Evolutionary conservation across 2,329 filamentous ascomycete species (phyloP).

Genomic region (Didymella lethalis): DNA sequence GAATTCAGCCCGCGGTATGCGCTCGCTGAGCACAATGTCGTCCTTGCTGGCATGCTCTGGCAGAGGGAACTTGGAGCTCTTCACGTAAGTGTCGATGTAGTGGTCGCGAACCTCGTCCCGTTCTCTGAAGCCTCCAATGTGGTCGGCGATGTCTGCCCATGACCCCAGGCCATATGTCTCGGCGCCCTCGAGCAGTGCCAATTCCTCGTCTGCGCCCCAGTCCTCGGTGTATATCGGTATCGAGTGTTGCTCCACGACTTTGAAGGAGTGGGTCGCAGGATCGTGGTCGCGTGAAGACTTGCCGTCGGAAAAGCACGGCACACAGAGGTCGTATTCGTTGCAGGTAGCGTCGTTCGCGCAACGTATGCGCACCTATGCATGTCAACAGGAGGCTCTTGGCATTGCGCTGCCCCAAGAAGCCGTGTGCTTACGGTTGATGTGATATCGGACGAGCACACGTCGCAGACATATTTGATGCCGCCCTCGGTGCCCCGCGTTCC

Average conservation of each 20-base stretch:
- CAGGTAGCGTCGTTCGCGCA: constrained; percentile 80
- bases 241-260: constrained; percentile 97
- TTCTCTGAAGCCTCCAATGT: constrained; percentile 92
- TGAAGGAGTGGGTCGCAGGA: constrained; percentile 83
- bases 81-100: constrained; percentile 86
- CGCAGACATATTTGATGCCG: constrained; percentile 87
- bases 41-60: constrained; percentile 84
- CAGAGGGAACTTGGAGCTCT: constrained; percentile 83
- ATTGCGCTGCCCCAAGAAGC: not conserved
- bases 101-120: constrained; percentile 97
- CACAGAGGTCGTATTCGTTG: constrained; percentile 95
- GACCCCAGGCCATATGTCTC: constrained; percentile 96
- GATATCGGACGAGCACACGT: constrained; percentile 95
- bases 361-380: constrained; percentile 82
- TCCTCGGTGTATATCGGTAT: constrained; percentile 94
- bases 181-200: constrained; percentile 90
- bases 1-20: constrained; percentile 89
- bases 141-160: constrained; percentile 97
- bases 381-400: constrained; percentile 12
- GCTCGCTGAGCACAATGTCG: constrained; percentile 78
- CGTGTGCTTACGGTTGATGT: constrained; percentile 80
- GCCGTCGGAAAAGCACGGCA: constrained; percentile 89
- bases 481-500: constrained; percentile 82
- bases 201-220: constrained; percentile 96
- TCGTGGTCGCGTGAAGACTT: constrained; percentile 83